phyloP scores from a whole-genome alignment of 2,329 filamentous ascomycete genomes.

The Aspergillus sp. region DNA sequence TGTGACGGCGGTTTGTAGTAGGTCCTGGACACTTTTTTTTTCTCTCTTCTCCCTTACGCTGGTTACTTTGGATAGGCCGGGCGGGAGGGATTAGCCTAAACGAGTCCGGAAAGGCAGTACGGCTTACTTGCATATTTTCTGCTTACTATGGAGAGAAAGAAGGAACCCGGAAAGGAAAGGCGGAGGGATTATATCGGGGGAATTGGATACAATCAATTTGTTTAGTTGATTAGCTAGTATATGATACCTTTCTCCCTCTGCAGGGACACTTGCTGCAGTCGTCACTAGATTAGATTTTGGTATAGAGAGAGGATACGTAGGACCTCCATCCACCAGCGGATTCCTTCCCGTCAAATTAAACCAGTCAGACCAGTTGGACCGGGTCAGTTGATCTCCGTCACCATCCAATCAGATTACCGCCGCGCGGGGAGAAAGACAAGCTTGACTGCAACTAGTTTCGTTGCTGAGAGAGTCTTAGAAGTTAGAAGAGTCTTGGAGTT shows the following conservation, averaged over 20 bases:
- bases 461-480: background rate
- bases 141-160: no score
- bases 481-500: no score
- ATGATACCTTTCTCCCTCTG: background rate
- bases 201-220: no score
- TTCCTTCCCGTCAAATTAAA: no score
- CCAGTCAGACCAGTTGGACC: background rate
- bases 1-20: background rate
- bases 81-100: background rate
- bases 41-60: no score
- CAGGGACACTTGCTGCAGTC: background rate
- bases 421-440: conserved; percentile 5
- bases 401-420: conserved; percentile 2
- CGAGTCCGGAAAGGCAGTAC: background rate
- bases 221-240: background rate
- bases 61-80: background rate
- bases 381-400: conserved; percentile 11
- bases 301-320: no score
- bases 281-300: no score
- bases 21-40: no score
- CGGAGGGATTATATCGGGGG: no score
- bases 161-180: no score
- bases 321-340: no score
- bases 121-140: background rate
- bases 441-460: conserved; percentile 1